Evolutionary conservation across 1,284 basidiomycete genomes (phyloP).

Genomic region (Irpex lacteus): DNA sequence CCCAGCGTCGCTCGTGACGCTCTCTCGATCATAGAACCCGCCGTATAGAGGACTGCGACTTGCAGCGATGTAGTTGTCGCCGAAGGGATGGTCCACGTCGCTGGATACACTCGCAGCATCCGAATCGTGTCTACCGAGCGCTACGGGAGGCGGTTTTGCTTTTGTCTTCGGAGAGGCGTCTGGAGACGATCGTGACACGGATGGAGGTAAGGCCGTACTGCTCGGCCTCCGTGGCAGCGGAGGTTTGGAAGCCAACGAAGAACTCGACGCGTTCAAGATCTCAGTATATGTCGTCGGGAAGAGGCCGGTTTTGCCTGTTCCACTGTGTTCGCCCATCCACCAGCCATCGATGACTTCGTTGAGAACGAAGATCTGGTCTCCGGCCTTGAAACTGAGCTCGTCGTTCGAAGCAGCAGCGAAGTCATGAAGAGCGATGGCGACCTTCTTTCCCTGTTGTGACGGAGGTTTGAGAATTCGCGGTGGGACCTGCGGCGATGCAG

Average conservation of each 20-base stretch:
- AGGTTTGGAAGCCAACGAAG: conserved; percentile 23
- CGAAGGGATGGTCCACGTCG: conserved; percentile 39
- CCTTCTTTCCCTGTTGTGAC: conserved; percentile 42
- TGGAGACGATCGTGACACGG: not conserved
- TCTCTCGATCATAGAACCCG: conserved; percentile 17
- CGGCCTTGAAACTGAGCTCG: conserved; percentile 70
- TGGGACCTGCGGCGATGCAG: conserved; percentile 37
- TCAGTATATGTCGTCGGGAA: conserved; percentile 79
- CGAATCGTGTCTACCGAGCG: conserved; percentile 26
- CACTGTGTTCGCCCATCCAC: conserved; percentile 70
- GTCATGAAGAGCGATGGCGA: conserved; percentile 70
- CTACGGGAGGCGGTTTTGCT: not conserved
- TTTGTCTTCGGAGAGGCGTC: conserved; percentile 1
- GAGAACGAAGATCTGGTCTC: conserved; percentile 71
- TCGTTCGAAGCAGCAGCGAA: conserved; percentile 66
- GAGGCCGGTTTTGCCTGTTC: conserved; percentile 64
- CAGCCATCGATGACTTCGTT: conserved; percentile 80
- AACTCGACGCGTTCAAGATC: conserved; percentile 31
- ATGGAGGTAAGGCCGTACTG: conserved; percentile 5
- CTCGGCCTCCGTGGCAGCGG: conserved; percentile 27
- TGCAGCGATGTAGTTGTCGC: conserved; percentile 38
- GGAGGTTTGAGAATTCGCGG: conserved; percentile 41
- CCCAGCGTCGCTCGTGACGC: conserved; percentile 17
- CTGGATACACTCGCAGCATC: conserved; percentile 25
- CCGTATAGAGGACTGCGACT: conserved; percentile 44